Base-by-base conservation (phyloP, 768 basidiomycete species). In the Pisolithus orientalis region DNA sequence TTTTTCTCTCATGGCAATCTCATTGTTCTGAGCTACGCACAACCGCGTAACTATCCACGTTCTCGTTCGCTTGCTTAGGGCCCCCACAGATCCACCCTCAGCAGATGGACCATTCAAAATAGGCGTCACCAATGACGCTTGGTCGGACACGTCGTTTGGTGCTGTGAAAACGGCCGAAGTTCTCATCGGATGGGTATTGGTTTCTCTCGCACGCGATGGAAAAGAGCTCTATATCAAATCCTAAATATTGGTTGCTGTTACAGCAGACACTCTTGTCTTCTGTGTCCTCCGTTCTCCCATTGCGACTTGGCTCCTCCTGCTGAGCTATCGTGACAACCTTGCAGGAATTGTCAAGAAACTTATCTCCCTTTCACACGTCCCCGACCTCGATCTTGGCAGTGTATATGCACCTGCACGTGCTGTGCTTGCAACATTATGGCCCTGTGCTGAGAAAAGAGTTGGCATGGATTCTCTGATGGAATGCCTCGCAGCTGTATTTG, bases 61-160 rank as follows among this genome's bases (percentile, higher is more conserved):
- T 25, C 85, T 94, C 59, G 80, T 93, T 49, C 79, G 85, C 50
- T 79, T 87, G 24, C 76, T 94, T 53, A 94, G 1, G 21, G 21
- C 21, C 21, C 21, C 21, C 21, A 21, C 21, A 21, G 21, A 21
- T 2, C 21, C 21, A 21, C 21, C 21, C 21, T 21, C 21, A 21
- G 21, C 21, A 21, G 21, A 21, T 2, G 21, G 2, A 21, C 21
- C 21, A 21, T 21, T 21, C 21, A 21, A 21, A 21, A 21, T 21
- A 1, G 21, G 2, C 21, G 2, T 21, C 21, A 2, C 21, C 21
- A 21, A 21, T 2, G 21, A 21, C 21, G 21, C 21, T 21, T 21
- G 21, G 21, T 21, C 21, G 2, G 21, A 21, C 2, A 21, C 21
- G 21, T 21, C 21, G 21, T 21, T 21, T 21, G 21, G 21, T 21